phyloP scores from a whole-genome alignment of 805 yeast species.

The Ogataea methanolica region DNA sequence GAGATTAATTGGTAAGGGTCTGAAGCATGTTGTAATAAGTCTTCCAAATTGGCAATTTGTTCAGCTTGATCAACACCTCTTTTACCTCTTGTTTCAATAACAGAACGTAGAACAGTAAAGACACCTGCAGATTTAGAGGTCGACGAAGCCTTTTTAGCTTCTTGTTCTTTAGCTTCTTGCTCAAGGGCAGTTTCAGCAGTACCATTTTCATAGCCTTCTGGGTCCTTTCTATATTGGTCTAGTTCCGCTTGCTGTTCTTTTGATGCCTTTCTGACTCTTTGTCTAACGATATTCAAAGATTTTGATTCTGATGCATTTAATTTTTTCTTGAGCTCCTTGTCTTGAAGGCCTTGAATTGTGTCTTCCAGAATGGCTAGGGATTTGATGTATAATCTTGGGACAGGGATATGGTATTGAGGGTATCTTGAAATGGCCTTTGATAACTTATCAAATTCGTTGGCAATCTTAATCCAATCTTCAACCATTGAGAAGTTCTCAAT shows the following conservation, averaged over 20 bases:
- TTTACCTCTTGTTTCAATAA: constrained; percentile 91
- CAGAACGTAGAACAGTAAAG: constrained; percentile 66
- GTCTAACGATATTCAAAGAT: constrained; percentile 82
- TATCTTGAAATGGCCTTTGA: constrained; percentile 62
- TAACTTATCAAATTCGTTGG: constrained; percentile 74
- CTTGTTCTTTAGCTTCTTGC: constrained; percentile 31
- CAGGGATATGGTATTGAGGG: constrained; percentile 68
- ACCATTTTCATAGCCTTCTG: constrained; percentile 68
- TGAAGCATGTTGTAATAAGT: constrained; percentile 44
- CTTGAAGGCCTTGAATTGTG: constrained; percentile 45
- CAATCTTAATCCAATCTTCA: constrained; percentile 75
- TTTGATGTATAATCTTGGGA: constrained; percentile 69
- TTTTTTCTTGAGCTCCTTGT: constrained; percentile 57
- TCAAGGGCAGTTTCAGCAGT: constrained; percentile 26
- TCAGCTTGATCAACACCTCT: constrained; percentile 82
- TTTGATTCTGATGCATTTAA: constrained; percentile 79
- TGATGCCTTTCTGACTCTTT: constrained; percentile 76
- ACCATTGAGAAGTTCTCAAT: constrained; percentile 65
- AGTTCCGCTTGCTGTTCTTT: constrained; percentile 64
- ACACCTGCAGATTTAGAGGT: constrained; percentile 38
- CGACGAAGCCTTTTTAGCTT: constrained; percentile 34
- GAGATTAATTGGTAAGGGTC: constrained; percentile 73
- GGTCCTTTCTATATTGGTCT: constrained; percentile 58
- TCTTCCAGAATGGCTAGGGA: constrained; percentile 71
- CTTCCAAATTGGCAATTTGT: constrained; percentile 70